Evolutionary conservation across 768 basidiomycete genomes (phyloP).

Genomic region (Pleurotus platypus): DNA sequence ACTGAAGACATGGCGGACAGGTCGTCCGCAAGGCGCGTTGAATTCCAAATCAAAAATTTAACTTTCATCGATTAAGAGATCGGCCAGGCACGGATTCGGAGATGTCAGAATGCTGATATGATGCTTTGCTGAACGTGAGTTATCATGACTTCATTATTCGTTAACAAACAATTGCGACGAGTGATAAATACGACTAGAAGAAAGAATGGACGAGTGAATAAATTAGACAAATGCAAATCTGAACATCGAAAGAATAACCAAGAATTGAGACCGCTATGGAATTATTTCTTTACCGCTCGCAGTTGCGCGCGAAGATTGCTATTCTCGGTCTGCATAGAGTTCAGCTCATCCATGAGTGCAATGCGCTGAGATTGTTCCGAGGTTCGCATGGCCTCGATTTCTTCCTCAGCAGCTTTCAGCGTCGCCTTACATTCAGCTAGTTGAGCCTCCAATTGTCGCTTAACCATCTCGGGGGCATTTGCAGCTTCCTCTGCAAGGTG

Average conservation of each 20-base stretch:
- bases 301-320: conserved; percentile 65
- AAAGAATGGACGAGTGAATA: neutral
- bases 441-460: conserved; percentile 62
- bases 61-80: too few species aligned
- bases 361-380: conserved; percentile 81
- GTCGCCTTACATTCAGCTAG: conserved; percentile 57
- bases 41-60: too few species aligned
- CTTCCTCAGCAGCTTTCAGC: conserved; percentile 60
- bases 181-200: neutral
- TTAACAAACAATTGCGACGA: too few species aligned
- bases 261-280: too few species aligned
- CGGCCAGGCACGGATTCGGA: too few species aligned
- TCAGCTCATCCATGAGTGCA: conserved; percentile 85
- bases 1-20: conserved; percentile 29
- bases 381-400: conserved; percentile 62
- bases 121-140: too few species aligned
- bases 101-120: too few species aligned
- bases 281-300: conserved; percentile 51
- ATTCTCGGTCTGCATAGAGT: conserved; percentile 79
- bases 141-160: too few species aligned
- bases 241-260: too few species aligned
- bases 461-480: conserved; percentile 50
- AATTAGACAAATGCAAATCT: too few species aligned
- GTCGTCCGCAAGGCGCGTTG: too few species aligned
- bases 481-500: conserved; percentile 69